Percentiles rank a stretch among this genome's conserved stretches.
Conservation (phyloP, 257 asterid species). For the Nyctanthes arbortristis region DNA sequence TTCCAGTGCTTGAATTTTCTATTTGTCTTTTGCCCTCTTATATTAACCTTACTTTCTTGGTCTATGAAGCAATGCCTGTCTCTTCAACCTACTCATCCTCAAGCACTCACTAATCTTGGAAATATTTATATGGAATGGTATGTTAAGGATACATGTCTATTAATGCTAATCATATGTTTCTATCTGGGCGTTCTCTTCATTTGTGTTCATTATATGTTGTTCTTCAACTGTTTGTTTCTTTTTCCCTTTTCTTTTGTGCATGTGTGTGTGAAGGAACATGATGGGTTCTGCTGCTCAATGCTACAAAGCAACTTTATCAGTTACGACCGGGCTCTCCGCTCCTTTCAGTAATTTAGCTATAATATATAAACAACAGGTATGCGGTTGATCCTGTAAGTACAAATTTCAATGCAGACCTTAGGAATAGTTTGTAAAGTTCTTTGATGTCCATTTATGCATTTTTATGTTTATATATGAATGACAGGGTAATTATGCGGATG, state of each 20-base stretch:
- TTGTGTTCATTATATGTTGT: constrained; percentile 7
- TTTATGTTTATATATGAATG: constrained; percentile 16
- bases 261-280: constrained; percentile 91
- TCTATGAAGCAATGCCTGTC: constrained; percentile 84
- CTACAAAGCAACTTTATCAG: constrained; percentile 85
- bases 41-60: constrained; percentile 25
- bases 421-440: constrained; percentile 4
- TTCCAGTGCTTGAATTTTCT: constrained; percentile 24
- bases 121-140: constrained; percentile 99
- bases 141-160: constrained; percentile 19
- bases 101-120: constrained; percentile 97
- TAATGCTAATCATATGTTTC: constrained; percentile 5
- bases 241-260: too few species aligned
- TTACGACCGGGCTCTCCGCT: constrained; percentile 95
- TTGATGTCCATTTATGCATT: background rate
- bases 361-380: constrained; percentile 95
- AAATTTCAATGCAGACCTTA: background rate
- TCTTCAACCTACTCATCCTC: constrained; percentile 96
- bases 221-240: constrained; percentile 14
- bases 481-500: constrained; percentile 94
- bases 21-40: constrained; percentile 10
- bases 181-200: background rate
- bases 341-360: constrained; percentile 96
- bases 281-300: constrained; percentile 92
- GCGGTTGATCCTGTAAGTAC: background rate